These are phyloP conservation scores for Puccinellia tenuiflora DNA, from an alignment of 176 grass and related monocot species.

Conservation along the genomic window DNA sequence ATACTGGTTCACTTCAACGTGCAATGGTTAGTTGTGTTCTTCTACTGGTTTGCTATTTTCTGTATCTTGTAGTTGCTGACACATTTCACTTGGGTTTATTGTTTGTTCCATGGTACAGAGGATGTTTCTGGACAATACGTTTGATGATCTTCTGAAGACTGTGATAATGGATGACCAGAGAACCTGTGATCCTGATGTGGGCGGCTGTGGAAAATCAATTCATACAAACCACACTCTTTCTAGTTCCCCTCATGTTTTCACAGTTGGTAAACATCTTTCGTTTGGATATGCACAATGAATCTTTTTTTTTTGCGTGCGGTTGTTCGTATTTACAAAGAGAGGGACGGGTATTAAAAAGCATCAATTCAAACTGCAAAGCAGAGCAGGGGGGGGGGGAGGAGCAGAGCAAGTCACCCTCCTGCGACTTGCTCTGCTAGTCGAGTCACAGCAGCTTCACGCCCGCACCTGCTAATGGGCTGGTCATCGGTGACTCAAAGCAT, in stretches of 20 bases:
- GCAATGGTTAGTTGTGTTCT: slow-evolving; percentile 48
- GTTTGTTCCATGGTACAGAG: slow-evolving; percentile 34
- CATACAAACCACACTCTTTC: slow-evolving; percentile 86
- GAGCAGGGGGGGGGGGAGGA: neutral
- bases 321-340: neutral
- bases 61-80: neutral
- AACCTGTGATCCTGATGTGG: slow-evolving; percentile 67
- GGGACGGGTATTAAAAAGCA: neutral
- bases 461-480: neutral
- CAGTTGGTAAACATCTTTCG: slow-evolving; percentile 59
- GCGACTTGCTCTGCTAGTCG: neutral
- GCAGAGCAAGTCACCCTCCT: neutral
- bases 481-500: neutral
- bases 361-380: neutral
- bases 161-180: slow-evolving; percentile 65
- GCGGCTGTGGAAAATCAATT: slow-evolving; percentile 70
- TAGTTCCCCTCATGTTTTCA: slow-evolving; percentile 73
- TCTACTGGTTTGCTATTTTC: neutral
- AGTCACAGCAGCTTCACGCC: neutral
- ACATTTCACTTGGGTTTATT: neutral
- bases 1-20: slow-evolving; percentile 67
- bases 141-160: slow-evolving; percentile 78
- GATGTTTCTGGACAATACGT: slow-evolving; percentile 48
- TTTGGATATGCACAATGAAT: neutral
- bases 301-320: neutral